A percentile compares a stretch with the other conserved stretches of the same genome.
phyloP scores from a whole-genome alignment of 106 monocot genomes.

The Hemerocallis citrina region DNA sequence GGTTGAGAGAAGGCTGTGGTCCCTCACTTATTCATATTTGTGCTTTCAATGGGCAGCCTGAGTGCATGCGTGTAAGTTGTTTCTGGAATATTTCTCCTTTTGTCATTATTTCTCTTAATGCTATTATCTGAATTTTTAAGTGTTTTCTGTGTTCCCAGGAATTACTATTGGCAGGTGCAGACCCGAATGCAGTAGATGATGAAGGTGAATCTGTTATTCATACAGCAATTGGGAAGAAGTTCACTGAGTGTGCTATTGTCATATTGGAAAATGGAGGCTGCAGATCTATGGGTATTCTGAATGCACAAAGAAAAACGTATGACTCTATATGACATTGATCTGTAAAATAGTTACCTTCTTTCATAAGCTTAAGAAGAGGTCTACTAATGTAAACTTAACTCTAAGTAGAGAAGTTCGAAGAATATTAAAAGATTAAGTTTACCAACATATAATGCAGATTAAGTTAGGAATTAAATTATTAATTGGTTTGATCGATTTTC shows the following conservation, averaged over 20 bases:
- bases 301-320: conserved; percentile 87
- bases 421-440: no score
- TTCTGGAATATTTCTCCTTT: neutral
- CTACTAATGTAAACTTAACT: no score
- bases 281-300: conserved; percentile 78
- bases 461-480: no score
- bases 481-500: no score
- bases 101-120: neutral
- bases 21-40: conserved; percentile 86
- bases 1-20: conserved; percentile 53
- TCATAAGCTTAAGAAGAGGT: neutral
- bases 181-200: conserved; percentile 91
- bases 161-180: conserved; percentile 83
- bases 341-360: neutral
- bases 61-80: conserved; percentile 83
- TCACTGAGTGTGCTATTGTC: conserved; percentile 83
- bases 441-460: no score
- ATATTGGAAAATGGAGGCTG: conserved; percentile 94
- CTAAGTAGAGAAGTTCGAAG: no score
- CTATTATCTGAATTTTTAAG: neutral
- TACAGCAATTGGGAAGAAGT: conserved; percentile 65
- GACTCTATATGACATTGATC: conserved; percentile 2
- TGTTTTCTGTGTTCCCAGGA: conserved; percentile 44
- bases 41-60: conserved; percentile 92
- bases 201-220: conserved; percentile 96